These are phyloP conservation scores for Euclidium syriacum DNA, from an alignment of 345 rosid genomes.

Conservation along the genomic window DNA sequence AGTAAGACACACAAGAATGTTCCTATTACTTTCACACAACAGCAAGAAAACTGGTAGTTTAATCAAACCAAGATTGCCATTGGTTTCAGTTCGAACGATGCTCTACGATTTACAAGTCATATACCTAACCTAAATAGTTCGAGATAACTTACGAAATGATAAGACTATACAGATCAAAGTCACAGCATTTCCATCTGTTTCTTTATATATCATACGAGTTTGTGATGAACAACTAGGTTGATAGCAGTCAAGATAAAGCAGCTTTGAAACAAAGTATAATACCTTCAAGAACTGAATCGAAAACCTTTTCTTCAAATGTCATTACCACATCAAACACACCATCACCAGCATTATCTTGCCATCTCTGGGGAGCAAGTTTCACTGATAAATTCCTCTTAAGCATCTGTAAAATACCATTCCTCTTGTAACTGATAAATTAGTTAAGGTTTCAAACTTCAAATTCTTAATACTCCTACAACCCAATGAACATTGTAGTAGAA, in stretches of 20 bases:
- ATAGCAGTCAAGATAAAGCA: background rate
- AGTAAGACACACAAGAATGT: background rate
- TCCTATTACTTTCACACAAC: background rate
- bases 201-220: background rate
- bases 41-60: background rate
- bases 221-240: background rate
- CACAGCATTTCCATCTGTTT: background rate
- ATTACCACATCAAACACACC: slow-evolving; percentile 76
- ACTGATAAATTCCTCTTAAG: slow-evolving; percentile 78
- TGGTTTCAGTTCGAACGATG: background rate
- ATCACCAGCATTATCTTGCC: slow-evolving; percentile 93
- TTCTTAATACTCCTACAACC: background rate
- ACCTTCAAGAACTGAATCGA: slow-evolving; percentile 90
- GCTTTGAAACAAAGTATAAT: background rate
- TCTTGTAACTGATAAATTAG: slow-evolving; percentile 56
- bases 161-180: background rate
- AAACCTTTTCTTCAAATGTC: slow-evolving; percentile 90
- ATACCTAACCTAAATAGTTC: background rate
- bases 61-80: slow-evolving; percentile 6
- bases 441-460: slow-evolving; percentile 18
- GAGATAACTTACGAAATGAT: background rate
- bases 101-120: background rate
- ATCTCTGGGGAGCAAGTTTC: slow-evolving; percentile 86
- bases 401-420: slow-evolving; percentile 93
- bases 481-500: background rate